Percentiles rank a stretch among this genome's conserved stretches.
Evolutionary conservation across 2,329 filamentous ascomycete species (phyloP).

Genomic region (Chaetomium strumarium): DNA sequence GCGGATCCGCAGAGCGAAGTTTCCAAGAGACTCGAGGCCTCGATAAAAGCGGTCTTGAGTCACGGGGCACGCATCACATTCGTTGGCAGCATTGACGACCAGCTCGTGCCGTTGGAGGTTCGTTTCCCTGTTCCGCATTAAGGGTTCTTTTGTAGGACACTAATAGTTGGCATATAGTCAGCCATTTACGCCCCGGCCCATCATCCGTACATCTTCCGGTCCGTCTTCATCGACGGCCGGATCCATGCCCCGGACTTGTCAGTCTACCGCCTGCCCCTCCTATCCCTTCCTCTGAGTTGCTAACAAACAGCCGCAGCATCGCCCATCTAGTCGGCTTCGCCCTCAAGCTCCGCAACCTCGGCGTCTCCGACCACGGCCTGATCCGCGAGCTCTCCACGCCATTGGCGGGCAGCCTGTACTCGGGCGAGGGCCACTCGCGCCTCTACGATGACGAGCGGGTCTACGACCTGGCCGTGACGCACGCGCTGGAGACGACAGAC

Average conservation of each 20-base stretch:
- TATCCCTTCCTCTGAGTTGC: neutral
- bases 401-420: constrained; percentile 84
- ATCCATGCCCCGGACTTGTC: constrained; percentile 88
- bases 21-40: constrained; percentile 71
- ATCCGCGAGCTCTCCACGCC: constrained; percentile 84
- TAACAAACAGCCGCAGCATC: constrained; percentile 43
- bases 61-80: constrained; percentile 81
- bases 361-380: constrained; percentile 86
- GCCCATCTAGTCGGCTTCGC: constrained; percentile 89
- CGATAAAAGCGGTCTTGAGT: constrained; percentile 66
- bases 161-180: constrained; percentile 46
- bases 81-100: constrained; percentile 92
- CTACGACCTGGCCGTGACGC: constrained; percentile 71
- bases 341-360: constrained; percentile 88
- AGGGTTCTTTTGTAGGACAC: neutral
- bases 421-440: constrained; percentile 86
- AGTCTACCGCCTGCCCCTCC: constrained; percentile 22
- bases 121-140: constrained; percentile 19
- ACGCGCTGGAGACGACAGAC: constrained; percentile 65
- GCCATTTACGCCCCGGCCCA: constrained; percentile 78
- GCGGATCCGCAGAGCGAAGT: constrained; percentile 74
- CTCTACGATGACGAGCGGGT: constrained; percentile 86
- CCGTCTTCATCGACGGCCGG: constrained; percentile 92
- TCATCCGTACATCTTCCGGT: constrained; percentile 90
- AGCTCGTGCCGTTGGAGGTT: constrained; percentile 87